Base-by-base conservation (phyloP, 2,329 filamentous ascomycete genomes). In the Penicillium hordei region DNA sequence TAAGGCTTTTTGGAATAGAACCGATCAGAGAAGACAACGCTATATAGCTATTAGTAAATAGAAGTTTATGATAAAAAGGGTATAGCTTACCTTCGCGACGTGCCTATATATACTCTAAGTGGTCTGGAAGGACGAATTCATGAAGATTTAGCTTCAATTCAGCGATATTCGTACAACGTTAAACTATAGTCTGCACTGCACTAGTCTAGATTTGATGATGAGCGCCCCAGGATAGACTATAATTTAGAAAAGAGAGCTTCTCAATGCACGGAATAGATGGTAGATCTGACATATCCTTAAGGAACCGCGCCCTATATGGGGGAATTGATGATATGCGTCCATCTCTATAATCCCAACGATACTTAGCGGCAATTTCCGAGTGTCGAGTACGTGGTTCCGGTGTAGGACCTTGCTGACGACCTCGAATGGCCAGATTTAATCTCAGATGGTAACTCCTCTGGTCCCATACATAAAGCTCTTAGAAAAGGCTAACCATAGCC, bases 301-400 rank as follows among this genome's bases (percentile, higher is more conserved):
- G 27, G n/a, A 65, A 65, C 3, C 23, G 44, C n/a, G 59, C 61
- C 15, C 61, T 49, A 19, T 63, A 65, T 17, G 58, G 59, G 42
- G 46, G 44, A n/a, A 58, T 43, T 21, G 50, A 52, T 19, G 29
- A 44, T n/a, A n/a, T 57, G 23, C 43, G 38, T 9, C 43, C 29
- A 31, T 50, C 33, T 51, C 34, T 23, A 51, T 52, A 43, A 40
- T 44, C 15, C 39, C 29, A 43, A 27, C 40, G 25, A 29, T 57
- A 44, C 15, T 51, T 45, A 15, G 43, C 19, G 12, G 23, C 25
- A 23, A 31, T 39, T 45, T 36, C 19, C 17, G 15, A 54, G 27
- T 51, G 19, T 31, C 25, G n/a, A 38, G 59, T 63, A 19, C 38
- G 45, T 29, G 59, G 59, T 39, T 63, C 63, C 17, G 59, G 60